These are phyloP conservation scores for Pisolithus microcarpus DNA, from an alignment of 768 basidiomycete genomes.

Conservation along the genomic window DNA sequence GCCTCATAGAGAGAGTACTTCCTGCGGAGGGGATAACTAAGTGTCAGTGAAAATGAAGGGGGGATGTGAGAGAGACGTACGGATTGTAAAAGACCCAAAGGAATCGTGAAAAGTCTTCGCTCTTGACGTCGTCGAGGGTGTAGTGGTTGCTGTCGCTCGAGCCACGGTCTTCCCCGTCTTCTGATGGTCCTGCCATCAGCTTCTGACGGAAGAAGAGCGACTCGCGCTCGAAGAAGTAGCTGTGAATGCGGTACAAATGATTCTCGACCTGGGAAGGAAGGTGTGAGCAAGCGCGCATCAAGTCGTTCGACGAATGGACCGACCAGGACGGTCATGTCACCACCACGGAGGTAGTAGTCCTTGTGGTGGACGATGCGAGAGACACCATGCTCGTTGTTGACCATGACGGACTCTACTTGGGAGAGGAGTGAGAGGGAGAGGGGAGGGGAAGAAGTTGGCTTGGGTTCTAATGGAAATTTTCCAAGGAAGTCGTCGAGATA, in stretches of 20 bases:
- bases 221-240: constrained; percentile 59
- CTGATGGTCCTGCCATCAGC: constrained; percentile 25
- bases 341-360: constrained; percentile 50
- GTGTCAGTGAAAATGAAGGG: neutral
- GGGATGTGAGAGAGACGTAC: constrained; percentile 33
- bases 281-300: constrained; percentile 7
- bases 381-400: constrained; percentile 20
- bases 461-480: constrained; percentile 30
- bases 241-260: constrained; percentile 48
- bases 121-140: constrained; percentile 37
- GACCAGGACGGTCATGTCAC: constrained; percentile 53
- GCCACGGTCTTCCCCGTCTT: constrained; percentile 30
- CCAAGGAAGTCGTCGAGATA: constrained; percentile 28
- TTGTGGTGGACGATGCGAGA: constrained; percentile 30
- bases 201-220: constrained; percentile 39
- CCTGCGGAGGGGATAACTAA: constrained; percentile 10
- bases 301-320: constrained; percentile 13
- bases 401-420: constrained; percentile 19
- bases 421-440: constrained; percentile 25
- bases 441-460: constrained; percentile 17
- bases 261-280: constrained; percentile 48
- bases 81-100: constrained; percentile 60
- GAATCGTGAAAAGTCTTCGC: constrained; percentile 47
- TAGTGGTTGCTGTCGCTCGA: constrained; percentile 36
- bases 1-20: constrained; percentile 35